Evolutionary conservation across 441 rosid species (phyloP).

Genomic region (Brassica balearica): DNA sequence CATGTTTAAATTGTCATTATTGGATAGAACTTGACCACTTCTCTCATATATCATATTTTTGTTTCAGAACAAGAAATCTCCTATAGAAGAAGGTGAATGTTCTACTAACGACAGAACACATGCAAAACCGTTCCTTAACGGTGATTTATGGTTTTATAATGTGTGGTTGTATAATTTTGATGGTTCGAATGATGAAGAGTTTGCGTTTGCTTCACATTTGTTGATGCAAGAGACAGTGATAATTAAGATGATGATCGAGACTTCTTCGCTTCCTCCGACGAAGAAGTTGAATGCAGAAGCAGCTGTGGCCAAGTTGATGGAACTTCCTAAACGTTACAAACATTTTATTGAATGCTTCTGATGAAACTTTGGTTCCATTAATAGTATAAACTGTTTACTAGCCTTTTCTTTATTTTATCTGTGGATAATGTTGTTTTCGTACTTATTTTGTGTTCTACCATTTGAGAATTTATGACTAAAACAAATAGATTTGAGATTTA

Average conservation of each 20-base stretch:
- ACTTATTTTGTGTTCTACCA: background rate
- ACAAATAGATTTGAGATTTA: no score
- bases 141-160: background rate
- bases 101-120: background rate
- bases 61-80: conserved; percentile 4
- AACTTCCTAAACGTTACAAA: conserved; percentile 15
- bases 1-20: background rate
- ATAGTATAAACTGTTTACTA: background rate
- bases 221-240: conserved; percentile 22
- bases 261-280: background rate
- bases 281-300: conserved; percentile 5
- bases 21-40: background rate
- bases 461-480: background rate
- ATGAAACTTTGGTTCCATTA: background rate
- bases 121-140: background rate
- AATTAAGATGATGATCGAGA: conserved; percentile 17
- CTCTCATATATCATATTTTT: background rate
- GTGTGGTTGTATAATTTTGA: conserved; percentile 17
- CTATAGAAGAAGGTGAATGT: conserved; percentile 13
- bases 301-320: conserved; percentile 15
- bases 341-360: conserved; percentile 22
- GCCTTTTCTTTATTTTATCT: background rate
- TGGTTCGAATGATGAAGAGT: conserved; percentile 1
- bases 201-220: conserved; percentile 26
- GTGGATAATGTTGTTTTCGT: conserved; percentile 2